Conservation (phyloP, 208 protist species). For the Trypanosoma melophagium region DNA sequence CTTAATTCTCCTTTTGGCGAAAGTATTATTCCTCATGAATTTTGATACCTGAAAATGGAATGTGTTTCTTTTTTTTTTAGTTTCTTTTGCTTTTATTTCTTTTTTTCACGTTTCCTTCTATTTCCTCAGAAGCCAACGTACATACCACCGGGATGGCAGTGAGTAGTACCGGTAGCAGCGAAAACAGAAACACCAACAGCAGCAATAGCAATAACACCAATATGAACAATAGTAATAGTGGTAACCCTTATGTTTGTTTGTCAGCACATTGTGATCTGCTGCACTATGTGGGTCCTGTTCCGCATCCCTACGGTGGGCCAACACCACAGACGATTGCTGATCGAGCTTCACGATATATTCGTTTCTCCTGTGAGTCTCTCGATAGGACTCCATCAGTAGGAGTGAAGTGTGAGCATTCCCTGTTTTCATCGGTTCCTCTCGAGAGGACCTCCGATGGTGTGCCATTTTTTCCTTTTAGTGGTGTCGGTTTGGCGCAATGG, state of each 20-base stretch:
- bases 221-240: background rate
- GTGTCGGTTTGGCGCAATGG: constrained; percentile 16
- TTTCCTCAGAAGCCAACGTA: background rate
- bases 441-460: background rate
- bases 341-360: constrained; percentile 16
- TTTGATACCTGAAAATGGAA: background rate
- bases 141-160: background rate
- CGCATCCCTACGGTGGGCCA: constrained; percentile 32
- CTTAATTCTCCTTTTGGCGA: background rate
- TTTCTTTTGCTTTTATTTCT: constrained; percentile 4
- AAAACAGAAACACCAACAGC: background rate
- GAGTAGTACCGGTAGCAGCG: background rate
- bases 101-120: background rate
- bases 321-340: constrained; percentile 30
- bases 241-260: constrained; percentile 33
- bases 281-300: constrained; percentile 27
- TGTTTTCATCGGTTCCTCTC: constrained; percentile 15
- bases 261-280: constrained; percentile 34
- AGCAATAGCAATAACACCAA: background rate
- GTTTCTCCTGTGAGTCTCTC: constrained; percentile 14
- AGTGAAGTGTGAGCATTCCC: constrained; percentile 18
- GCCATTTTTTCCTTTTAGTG: constrained; percentile 17
- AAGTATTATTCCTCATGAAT: too few species aligned
- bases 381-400: constrained; percentile 13
- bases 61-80: background rate